A percentile compares a stretch with the other conserved stretches of the same genome.
These are phyloP conservation scores for Fraxinus albicans DNA, from an alignment of 305 asterid species.

Conservation along the genomic window DNA sequence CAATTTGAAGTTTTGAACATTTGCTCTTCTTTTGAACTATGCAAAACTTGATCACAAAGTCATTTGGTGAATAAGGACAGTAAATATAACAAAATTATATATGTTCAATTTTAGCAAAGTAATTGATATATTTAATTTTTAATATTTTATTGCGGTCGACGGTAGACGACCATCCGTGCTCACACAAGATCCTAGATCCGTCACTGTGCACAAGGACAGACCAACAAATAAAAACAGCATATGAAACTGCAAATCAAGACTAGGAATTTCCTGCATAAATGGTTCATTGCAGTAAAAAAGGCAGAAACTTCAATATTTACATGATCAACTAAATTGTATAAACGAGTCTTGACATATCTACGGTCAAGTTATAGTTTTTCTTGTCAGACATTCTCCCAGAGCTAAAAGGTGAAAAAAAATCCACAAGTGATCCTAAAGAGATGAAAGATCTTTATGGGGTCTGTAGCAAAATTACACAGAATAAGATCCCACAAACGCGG, in stretches of 20 bases:
- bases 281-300: not conserved
- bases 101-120: not conserved
- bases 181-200: not conserved
- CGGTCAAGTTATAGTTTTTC: not conserved
- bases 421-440: conserved; percentile 5
- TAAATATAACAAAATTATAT: not conserved
- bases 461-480: conserved; percentile 9
- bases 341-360: not conserved
- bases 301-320: not conserved
- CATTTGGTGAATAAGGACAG: not conserved
- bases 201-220: not conserved
- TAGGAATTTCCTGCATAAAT: not conserved
- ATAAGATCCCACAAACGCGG: not conserved
- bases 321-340: not conserved
- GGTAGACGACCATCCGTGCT: not conserved
- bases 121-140: no score
- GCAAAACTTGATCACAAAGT: not conserved
- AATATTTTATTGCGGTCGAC: not conserved
- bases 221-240: not conserved
- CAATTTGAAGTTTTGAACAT: no score
- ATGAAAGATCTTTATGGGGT: not conserved
- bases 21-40: not conserved
- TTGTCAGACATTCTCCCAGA: not conserved
- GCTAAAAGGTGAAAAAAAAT: not conserved
- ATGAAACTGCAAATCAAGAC: not conserved